Base-by-base conservation (phyloP, 192 early-diverging fungal genomes). In the Coemansia guatemalensis region DNA sequence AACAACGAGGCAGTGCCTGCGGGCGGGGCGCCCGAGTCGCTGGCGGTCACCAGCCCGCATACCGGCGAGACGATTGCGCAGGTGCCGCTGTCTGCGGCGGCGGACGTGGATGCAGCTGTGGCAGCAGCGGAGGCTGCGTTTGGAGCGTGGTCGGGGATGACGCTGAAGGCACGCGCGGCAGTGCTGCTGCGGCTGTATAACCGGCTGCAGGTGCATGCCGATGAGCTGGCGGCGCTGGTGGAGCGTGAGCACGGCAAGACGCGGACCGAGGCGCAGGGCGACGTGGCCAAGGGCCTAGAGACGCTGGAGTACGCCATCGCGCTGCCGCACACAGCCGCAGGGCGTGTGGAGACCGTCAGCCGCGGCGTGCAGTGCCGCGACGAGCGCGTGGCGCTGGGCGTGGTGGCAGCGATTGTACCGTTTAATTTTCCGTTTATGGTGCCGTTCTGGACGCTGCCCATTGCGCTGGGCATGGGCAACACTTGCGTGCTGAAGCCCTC, bases 341-440 rank as follows among this genome's bases (percentile, higher is more conserved):
- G 92, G 17, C 80, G 78, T 14, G 83, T 85, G 47, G 68, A 82
- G 2, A 84, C 88, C 23, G 92, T 93, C 12, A 85, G 83, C 32
- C 73, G 85, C 53, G 87, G 88, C 7, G 85, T 92, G 14, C 66
- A 75, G 39, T 92, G 90, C 67, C 76, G 76, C 41, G 90, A 91
- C 57, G 81, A 82, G 35, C 76, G 84, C 3, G 75, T 81, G 33
- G 83, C 91, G 14, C 68, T 92, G 50, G 92, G 92, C 9, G 91
- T 92, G 21, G 89, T 90, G n/a, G 86, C 75, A 9, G 83, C 86
- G 3, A 90, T 93, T 8, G 91, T 92, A 47, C 92, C 92, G 5
- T 92, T 93, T 73, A 89, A 92, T 62, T 92, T 92, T 65, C 91
- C 91, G 5, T 85, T 90, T 62, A 92, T 92, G 90, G 90, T 93